phyloP scores from a whole-genome alignment of 169 alveolate genomes.

The Plasmodium gallinaceum region DNA sequence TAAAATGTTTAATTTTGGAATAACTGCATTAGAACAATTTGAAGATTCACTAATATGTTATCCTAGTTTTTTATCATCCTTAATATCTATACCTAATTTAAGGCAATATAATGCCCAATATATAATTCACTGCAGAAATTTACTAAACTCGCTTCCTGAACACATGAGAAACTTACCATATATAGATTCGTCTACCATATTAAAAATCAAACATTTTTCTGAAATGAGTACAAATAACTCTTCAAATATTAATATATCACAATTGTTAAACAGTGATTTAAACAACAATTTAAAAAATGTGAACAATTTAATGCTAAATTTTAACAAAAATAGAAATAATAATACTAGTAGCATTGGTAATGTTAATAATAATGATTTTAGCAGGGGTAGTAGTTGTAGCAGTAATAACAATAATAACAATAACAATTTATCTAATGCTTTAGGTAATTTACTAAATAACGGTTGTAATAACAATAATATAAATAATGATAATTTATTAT shows the following conservation, averaged over 20 bases:
- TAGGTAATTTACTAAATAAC: conserved; percentile 17
- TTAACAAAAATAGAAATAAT: not conserved
- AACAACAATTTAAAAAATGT: conserved; percentile 11
- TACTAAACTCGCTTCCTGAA: conserved; percentile 56
- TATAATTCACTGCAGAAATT: conserved; percentile 36
- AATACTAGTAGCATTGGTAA: not conserved
- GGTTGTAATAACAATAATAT: conserved; percentile 13
- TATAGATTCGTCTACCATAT: conserved; percentile 70
- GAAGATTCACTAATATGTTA: conserved; percentile 83
- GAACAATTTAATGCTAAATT: conserved; percentile 1
- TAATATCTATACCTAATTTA: conserved; percentile 36
- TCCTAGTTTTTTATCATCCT: conserved; percentile 84
- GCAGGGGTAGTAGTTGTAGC: not conserved
- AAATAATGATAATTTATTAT: conserved; percentile 41
- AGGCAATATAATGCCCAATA: conserved; percentile 62
- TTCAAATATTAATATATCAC: conserved; percentile 12
- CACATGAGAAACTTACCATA: conserved; percentile 61
- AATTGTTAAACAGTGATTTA: conserved; percentile 24
- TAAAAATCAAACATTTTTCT: conserved; percentile 51
- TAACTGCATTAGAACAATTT: conserved; percentile 87
- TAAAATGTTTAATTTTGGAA: conserved; percentile 87
- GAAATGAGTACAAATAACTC: conserved; percentile 25
- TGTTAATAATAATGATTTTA: conserved; percentile 12
- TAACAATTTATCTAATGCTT: conserved; percentile 19
- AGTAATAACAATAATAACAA: conserved; percentile 18